Conservation (phyloP, 192 early-diverging fungal species). For the Coemansia sp. region DNA sequence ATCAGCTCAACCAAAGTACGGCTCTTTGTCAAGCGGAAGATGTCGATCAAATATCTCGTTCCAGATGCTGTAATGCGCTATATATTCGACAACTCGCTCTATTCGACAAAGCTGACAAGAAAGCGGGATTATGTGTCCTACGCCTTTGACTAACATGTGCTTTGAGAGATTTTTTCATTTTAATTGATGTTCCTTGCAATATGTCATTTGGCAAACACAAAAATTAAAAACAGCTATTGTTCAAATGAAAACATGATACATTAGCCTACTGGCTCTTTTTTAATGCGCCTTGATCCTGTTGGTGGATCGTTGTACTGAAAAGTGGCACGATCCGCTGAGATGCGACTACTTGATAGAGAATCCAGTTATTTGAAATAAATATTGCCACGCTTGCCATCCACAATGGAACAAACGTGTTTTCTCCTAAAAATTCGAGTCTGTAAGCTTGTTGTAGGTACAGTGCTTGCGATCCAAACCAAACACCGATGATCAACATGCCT, state of each 20-base stretch:
- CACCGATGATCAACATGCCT: conserved; percentile 59
- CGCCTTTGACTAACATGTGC: conserved; percentile 46
- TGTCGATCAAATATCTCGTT: conserved; percentile 94
- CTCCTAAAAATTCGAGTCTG: conserved; percentile 81
- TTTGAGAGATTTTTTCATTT: not conserved
- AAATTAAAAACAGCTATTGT: not conserved
- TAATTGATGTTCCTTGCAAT: no score
- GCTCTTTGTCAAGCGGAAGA: conserved; percentile 88
- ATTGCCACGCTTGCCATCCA: conserved; percentile 77
- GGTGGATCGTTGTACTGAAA: not conserved
- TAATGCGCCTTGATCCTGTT: not conserved
- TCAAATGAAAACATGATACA: no score
- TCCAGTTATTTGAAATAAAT: conserved; percentile 72
- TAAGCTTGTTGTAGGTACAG: conserved; percentile 88
- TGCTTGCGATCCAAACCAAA: conserved; percentile 80
- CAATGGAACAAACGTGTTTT: conserved; percentile 77
- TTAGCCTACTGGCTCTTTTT: conserved; percentile 12
- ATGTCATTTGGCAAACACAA: not conserved
- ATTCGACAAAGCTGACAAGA: conserved; percentile 60
- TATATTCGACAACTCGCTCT: conserved; percentile 79
- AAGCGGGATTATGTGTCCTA: conserved; percentile 58
- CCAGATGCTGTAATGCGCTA: conserved; percentile 92
- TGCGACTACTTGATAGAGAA: conserved; percentile 59
- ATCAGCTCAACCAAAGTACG: conserved; percentile 97
- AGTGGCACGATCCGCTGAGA: conserved; percentile 38